A percentile compares a stretch with the other conserved stretches of the same genome.
Evolutionary conservation across 139 green algal genomes (phyloP).

Genomic region (Diplosphaera chodatii): DNA sequence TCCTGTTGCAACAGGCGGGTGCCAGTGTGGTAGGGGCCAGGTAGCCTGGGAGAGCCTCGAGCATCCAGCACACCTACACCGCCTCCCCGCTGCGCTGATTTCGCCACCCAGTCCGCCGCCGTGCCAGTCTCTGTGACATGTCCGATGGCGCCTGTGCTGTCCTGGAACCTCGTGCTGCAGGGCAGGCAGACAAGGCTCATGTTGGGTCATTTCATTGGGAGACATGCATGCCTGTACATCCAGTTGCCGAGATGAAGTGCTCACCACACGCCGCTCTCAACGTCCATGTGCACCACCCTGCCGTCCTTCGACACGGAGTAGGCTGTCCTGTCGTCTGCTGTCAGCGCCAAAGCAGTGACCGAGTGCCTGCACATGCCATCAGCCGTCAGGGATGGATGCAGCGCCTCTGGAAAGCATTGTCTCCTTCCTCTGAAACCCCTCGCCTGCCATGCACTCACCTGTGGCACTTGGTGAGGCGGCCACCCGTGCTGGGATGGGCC

Average conservation of each 20-base stretch:
- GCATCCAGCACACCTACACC: too few species aligned
- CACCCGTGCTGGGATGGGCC: conserved; percentile 13
- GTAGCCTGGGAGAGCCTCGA: too few species aligned
- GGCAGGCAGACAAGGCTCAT: too few species aligned
- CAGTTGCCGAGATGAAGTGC: background rate
- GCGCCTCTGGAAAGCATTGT: too few species aligned
- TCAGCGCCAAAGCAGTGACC: conserved; percentile 70
- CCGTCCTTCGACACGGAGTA: conserved; percentile 83
- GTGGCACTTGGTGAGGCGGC: conserved; percentile 32
- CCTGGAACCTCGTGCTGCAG: background rate
- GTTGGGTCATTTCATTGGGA: too few species aligned
- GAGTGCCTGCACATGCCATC: conserved; percentile 23
- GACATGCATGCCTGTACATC: too few species aligned
- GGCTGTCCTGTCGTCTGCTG: conserved; percentile 54
- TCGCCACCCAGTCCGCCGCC: conserved; percentile 17
- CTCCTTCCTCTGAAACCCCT: too few species aligned
- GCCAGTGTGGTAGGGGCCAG: too few species aligned
- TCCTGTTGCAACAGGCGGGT: too few species aligned
- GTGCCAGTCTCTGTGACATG: background rate
- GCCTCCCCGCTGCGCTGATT: conserved; percentile 17
- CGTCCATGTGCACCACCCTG: conserved; percentile 59
- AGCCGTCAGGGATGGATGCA: background rate
- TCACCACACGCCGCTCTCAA: conserved; percentile 52
- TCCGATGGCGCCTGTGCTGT: background rate
- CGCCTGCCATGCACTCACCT: background rate